These are phyloP conservation scores for Apiotrichum veenhuisii DNA, from an alignment of 1,284 basidiomycete species.

Conservation along the genomic window DNA sequence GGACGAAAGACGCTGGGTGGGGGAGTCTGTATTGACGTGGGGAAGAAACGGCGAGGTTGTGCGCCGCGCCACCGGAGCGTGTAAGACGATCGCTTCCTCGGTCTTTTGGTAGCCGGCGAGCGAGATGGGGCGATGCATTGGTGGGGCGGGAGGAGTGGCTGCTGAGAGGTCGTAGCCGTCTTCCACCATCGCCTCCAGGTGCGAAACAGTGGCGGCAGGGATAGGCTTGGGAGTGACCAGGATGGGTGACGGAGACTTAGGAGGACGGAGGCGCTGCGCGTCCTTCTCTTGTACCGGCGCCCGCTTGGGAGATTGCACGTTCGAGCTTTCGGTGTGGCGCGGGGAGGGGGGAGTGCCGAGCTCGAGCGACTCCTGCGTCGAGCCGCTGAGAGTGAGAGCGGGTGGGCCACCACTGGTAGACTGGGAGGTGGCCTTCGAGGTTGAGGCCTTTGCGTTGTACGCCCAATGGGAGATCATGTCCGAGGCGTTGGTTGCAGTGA, in stretches of 20 bases:
- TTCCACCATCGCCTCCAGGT: neutral
- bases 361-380: neutral
- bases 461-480: neutral
- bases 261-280: neutral
- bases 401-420: too few species aligned
- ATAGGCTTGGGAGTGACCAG: neutral
- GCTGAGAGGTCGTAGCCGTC: neutral
- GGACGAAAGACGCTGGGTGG: too few species aligned
- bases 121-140: too few species aligned
- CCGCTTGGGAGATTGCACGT: too few species aligned
- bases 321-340: too few species aligned
- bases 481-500: neutral
- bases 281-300: too few species aligned
- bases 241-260: neutral
- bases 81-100: too few species aligned
- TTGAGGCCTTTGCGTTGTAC: neutral
- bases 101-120: too few species aligned
- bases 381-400: neutral
- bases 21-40: too few species aligned
- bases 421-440: neutral
- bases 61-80: too few species aligned
- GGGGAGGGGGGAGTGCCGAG: neutral
- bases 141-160: neutral
- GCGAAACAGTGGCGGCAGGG: neutral
- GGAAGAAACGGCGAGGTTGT: too few species aligned